Conservation (phyloP, 2,329 filamentous ascomycete species). For the Anthostomella pinea region DNA sequence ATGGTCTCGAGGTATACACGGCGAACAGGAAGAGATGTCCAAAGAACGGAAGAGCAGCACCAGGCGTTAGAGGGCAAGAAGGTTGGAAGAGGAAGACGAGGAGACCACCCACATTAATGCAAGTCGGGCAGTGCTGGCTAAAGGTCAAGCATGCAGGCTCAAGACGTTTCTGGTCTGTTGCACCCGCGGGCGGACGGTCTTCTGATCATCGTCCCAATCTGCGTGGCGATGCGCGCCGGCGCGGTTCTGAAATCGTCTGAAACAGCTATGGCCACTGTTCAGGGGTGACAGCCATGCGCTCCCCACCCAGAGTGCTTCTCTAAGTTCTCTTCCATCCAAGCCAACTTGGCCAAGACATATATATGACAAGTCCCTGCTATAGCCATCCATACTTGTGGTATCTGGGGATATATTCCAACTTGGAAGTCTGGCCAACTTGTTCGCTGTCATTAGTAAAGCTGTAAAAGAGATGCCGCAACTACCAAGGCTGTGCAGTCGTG, state of each 20-base stretch:
- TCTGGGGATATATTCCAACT: no score
- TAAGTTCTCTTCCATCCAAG: no score
- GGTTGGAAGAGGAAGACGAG: conserved; percentile 6
- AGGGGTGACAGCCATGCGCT: conserved; percentile 26
- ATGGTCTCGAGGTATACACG: conserved; percentile 13
- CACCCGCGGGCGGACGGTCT: conserved; percentile 13
- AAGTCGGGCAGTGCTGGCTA: conserved; percentile 17
- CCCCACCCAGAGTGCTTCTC: no score
- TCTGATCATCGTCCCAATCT: conserved; percentile 20
- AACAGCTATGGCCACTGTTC: conserved; percentile 32
- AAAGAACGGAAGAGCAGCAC: conserved; percentile 25
- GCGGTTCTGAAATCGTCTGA: conserved; percentile 36
- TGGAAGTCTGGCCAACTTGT: no score
- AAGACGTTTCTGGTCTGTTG: conserved; percentile 5
- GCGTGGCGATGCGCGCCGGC: conserved; percentile 28
- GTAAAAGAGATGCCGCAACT: no score
- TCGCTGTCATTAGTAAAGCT: no score
- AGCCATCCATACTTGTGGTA: no score
- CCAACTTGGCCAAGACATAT: no score
- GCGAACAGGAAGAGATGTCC: conserved; percentile 19
- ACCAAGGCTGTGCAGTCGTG: no score
- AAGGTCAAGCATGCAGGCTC: conserved; percentile 18
- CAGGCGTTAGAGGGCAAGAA: conserved; percentile 19
- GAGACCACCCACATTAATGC: conserved; percentile 19
- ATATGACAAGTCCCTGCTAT: no score